Base-by-base conservation (phyloP, 352 stramenopile species). In the Phytophthora palmivora region DNA sequence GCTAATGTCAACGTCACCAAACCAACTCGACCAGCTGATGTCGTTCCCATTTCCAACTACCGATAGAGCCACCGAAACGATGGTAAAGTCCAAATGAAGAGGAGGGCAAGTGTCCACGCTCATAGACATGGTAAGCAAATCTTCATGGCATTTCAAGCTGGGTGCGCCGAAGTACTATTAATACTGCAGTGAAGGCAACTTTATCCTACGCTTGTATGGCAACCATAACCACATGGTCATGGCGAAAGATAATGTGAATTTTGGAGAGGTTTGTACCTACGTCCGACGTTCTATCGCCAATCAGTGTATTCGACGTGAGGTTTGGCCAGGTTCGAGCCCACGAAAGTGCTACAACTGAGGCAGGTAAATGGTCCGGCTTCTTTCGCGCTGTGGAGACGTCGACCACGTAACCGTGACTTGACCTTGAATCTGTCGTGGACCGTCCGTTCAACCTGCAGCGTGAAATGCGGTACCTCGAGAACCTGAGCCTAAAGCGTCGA, bases 81-180 rank as follows among this genome's bases (percentile, higher is more conserved):
- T 28, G 49, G 24, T 38, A 54, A 58, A 55, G 33, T 37, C 18
- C 32, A 38, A 42, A 56, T 56, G 47, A 58, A 64, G 32, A 65
- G 61, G 61, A 52, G 32, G 18, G 54, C 18, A 19, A 36, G 43
- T 52, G 45, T 41, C 45, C 11, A 26, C 15, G 16, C 16, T 43
- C 45, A 59, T 52, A 69, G 37, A 69, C 37, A 58, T 37, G 57
- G 39, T 19, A n/a, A 16, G 14, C 54, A 70, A 70, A 70, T 65
- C 61, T 26, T 33, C 2, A 41, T 44, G 32, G 54, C 58, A 59
- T 59, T 54, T 66, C 58, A 56, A 37, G 47, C 57, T 59, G 38
- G 38, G 30, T 52, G n/a, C 45, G n/a, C n/a, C n/a, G n/a, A n/a
- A n/a, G n/a, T n/a, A n/a, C n/a, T n/a, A n/a, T n/a, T n/a, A n/a